A percentile compares a stretch with the other conserved stretches of the same genome.
Evolutionary conservation across 305 asterid genomes (phyloP).

Genomic region (Fraxinus baroniana): DNA sequence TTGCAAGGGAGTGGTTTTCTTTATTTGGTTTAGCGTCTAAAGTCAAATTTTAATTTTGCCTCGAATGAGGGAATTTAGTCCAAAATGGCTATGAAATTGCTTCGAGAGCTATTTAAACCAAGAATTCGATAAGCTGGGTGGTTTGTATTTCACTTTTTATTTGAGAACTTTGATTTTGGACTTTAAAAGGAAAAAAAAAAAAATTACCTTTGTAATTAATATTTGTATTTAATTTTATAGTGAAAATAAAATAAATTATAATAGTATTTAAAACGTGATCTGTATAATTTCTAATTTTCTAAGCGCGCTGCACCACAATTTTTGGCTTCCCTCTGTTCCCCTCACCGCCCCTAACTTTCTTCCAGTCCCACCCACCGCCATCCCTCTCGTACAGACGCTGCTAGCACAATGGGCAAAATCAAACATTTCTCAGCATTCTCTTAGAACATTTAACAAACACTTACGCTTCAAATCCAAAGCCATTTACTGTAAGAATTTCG

Average conservation of each 20-base stretch:
- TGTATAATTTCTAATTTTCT: not conserved
- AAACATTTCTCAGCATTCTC: conserved; percentile 24
- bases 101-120: no score
- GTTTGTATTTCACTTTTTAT: no score
- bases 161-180: no score
- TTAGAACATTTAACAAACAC: conserved; percentile 37
- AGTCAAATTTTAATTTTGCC: no score
- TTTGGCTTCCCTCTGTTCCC: not conserved
- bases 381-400: not conserved
- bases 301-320: conserved; percentile 24
- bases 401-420: conserved; percentile 25
- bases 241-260: not conserved
- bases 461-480: conserved; percentile 7
- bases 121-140: no score
- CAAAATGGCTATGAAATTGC: no score
- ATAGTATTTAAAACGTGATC: not conserved
- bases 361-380: not conserved
- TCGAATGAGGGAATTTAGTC: no score
- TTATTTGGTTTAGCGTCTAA: no score
- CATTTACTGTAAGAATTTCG: not conserved
- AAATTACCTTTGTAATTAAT: no score
- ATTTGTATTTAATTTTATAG: no score
- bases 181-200: no score
- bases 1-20: no score
- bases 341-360: not conserved